A percentile compares a stretch with the other conserved stretches of the same genome.
Evolutionary conservation across 1,139 yeast species (phyloP).

Genomic region (Suhomyces bokatorum): DNA sequence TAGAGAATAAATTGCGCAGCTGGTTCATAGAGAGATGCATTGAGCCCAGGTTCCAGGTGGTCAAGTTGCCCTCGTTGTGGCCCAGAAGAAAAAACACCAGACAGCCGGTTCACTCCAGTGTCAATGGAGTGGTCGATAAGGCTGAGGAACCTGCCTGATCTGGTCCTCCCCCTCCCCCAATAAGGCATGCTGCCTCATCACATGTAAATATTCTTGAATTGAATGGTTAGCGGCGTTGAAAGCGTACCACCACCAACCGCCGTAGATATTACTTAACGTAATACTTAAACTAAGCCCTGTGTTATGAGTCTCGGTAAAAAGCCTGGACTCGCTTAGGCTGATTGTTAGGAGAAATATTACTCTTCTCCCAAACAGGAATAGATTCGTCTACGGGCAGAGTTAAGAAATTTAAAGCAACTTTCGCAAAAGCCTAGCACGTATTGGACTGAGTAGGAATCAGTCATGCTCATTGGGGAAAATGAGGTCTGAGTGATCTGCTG

Average conservation of each 20-base stretch:
- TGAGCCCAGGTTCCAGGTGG: conserved; percentile 87
- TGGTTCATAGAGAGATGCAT: conserved; percentile 95
- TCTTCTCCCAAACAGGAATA: too few species aligned
- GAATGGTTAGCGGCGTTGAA: background rate
- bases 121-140: conserved; percentile 17
- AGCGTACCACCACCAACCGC: too few species aligned
- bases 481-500: too few species aligned
- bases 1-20: conserved; percentile 77
- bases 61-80: conserved; percentile 86
- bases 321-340: too few species aligned
- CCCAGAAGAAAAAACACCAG: conserved; percentile 76
- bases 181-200: background rate
- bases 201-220: background rate
- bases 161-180: background rate
- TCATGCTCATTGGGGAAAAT: too few species aligned
- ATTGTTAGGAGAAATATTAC: too few species aligned
- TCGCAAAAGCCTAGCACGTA: too few species aligned
- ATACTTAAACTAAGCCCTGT: background rate
- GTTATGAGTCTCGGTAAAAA: background rate
- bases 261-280: too few species aligned
- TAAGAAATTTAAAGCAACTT: too few species aligned
- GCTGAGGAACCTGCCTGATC: conserved; percentile 6
- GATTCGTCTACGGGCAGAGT: too few species aligned
- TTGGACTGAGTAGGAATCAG: too few species aligned
- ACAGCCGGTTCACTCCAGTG: conserved; percentile 28